phyloP scores from a whole-genome alignment of 352 stramenopile genomes.

The Phytophthora rubi region DNA sequence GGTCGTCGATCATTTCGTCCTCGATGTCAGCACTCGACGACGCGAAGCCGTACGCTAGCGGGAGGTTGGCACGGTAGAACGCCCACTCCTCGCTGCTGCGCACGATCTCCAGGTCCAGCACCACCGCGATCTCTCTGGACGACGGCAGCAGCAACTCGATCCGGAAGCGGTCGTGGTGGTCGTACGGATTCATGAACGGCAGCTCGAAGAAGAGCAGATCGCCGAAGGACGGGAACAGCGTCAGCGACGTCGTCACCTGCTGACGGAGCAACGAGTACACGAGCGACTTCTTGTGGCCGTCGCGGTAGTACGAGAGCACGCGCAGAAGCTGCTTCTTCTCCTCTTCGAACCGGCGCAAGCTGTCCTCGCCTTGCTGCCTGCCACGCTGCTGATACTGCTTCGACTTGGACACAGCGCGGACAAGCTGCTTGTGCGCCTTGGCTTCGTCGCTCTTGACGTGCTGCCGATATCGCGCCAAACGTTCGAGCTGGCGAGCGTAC shows the following conservation, averaged over 20 bases:
- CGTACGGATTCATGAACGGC: conserved; percentile 91
- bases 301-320: conserved; percentile 92
- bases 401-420: conserved; percentile 53
- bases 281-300: conserved; percentile 94
- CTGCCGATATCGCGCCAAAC: conserved; percentile 70
- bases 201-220: conserved; percentile 91
- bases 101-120: conserved; percentile 81
- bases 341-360: conserved; percentile 58
- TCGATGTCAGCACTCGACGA: conserved; percentile 63
- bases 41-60: conserved; percentile 52
- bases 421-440: conserved; percentile 62
- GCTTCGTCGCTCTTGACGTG: conserved; percentile 54
- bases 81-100: conserved; percentile 82
- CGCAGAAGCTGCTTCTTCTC: conserved; percentile 89
- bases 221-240: conserved; percentile 83
- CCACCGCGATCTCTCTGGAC: conserved; percentile 33
- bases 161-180: conserved; percentile 90
- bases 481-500: conserved; percentile 83
- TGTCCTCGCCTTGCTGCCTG: conserved; percentile 38
- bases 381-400: conserved; percentile 31
- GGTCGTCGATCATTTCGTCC: conserved; percentile 93
- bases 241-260: conserved; percentile 87
- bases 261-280: conserved; percentile 90
- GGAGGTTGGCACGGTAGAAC: conserved; percentile 76
- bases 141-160: conserved; percentile 77